Conservation (phyloP, 768 basidiomycete genomes). For the Suillus discolor region DNA sequence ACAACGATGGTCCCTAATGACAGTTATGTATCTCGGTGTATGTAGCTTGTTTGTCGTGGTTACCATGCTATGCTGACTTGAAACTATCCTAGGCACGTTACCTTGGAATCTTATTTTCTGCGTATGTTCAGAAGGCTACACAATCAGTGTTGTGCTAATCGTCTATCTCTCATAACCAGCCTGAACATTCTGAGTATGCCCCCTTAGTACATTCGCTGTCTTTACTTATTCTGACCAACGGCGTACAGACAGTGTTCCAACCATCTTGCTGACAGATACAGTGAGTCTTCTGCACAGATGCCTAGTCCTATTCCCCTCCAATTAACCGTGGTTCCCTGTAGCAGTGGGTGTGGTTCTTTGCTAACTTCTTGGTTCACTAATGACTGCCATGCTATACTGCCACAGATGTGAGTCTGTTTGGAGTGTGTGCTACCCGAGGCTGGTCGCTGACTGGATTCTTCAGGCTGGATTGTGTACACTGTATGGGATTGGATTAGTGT, state of each 20-base stretch:
- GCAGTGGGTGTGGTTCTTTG: neutral
- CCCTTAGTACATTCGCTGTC: neutral
- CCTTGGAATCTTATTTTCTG: neutral
- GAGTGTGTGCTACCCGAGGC: neutral
- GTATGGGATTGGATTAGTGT: fast-evolving
- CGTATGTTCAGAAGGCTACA: neutral
- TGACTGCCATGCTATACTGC: neutral
- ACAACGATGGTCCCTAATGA: neutral
- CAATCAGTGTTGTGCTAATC: neutral
- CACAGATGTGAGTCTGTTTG: neutral
- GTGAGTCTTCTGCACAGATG: neutral
- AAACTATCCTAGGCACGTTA: neutral
- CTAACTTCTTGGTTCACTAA: neutral
- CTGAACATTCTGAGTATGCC: neutral
- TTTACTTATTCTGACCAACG: neutral
- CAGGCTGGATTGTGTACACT: neutral
- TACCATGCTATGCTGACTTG: neutral
- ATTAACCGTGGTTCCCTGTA: neutral
- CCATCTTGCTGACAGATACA: neutral
- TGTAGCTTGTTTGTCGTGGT: neutral
- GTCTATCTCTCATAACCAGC: neutral
- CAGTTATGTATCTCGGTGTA: neutral
- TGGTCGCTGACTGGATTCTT: neutral
- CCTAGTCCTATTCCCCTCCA: neutral
- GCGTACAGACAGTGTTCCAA: neutral